These are phyloP conservation scores for Lachnellula suecica DNA, from an alignment of 2,329 filamentous ascomycete genomes.

Conservation along the genomic window DNA sequence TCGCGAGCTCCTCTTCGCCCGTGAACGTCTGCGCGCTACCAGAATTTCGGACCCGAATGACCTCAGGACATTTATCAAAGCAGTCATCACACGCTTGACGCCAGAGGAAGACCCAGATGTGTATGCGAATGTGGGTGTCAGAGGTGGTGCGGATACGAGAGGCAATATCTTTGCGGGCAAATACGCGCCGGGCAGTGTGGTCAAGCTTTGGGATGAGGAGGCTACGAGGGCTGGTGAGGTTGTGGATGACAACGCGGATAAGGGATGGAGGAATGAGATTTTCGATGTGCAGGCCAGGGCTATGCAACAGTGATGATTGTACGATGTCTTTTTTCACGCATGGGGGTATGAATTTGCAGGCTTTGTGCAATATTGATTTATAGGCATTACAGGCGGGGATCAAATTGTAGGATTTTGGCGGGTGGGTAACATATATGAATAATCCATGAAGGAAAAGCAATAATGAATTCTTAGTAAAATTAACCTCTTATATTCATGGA, in stretches of 20 bases:
- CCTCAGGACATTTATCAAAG: slow-evolving; percentile 77
- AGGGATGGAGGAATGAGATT: slow-evolving; percentile 82
- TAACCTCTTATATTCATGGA: too few relatives aligned
- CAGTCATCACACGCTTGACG: slow-evolving; percentile 73
- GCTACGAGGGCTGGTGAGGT: slow-evolving; percentile 67
- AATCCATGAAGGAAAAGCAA: too few relatives aligned
- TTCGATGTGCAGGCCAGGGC: slow-evolving; percentile 52
- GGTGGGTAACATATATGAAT: too few relatives aligned
- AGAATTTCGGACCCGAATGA: slow-evolving; percentile 80
- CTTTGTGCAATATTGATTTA: too few relatives aligned
- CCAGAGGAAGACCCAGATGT: slow-evolving; percentile 75
- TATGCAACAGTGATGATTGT: slow-evolving; percentile 2
- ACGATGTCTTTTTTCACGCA: too few relatives aligned
- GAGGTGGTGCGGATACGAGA: slow-evolving; percentile 51
- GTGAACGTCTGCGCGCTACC: slow-evolving; percentile 83
- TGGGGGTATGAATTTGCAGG: background rate
- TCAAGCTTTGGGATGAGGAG: slow-evolving; percentile 87
- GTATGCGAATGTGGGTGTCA: slow-evolving; percentile 70
- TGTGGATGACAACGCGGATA: slow-evolving; percentile 64
- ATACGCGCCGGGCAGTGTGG: slow-evolving; percentile 86
- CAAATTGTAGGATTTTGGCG: too few relatives aligned
- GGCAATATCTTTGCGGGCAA: slow-evolving; percentile 73
- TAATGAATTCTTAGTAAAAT: too few relatives aligned
- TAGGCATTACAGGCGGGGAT: too few relatives aligned
- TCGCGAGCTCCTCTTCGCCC: slow-evolving; percentile 80